Conservation (phyloP, 805 yeast genomes). For the Myxozyma neotropica region DNA sequence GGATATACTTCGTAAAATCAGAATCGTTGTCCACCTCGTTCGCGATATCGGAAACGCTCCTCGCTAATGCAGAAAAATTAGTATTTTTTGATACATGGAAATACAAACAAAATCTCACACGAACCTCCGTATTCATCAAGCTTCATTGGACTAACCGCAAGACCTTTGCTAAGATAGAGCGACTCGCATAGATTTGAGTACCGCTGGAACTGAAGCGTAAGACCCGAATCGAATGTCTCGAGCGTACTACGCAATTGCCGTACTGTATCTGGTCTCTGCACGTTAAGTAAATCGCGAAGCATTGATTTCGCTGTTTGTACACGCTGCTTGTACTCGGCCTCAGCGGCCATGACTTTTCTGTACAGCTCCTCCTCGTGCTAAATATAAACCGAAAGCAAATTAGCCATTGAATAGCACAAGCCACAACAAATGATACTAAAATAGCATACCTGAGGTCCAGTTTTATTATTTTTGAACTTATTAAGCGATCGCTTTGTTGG, state of each 20-base stretch:
- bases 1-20: conserved; percentile 72
- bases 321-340: conserved; percentile 78
- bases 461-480: conserved; percentile 68
- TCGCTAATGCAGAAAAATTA: conserved; percentile 44
- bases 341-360: conserved; percentile 79
- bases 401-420: neutral
- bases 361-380: conserved; percentile 83
- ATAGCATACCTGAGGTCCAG: conserved; percentile 58
- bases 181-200: conserved; percentile 85
- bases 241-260: conserved; percentile 73
- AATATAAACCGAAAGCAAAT: neutral
- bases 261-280: conserved; percentile 76
- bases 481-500: conserved; percentile 81
- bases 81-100: neutral
- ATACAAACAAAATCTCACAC: no score
- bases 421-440: neutral
- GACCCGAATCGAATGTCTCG: conserved; percentile 85
- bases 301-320: conserved; percentile 71
- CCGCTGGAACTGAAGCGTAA: conserved; percentile 84
- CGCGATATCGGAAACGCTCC: conserved; percentile 78
- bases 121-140: conserved; percentile 34
- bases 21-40: conserved; percentile 78
- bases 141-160: conserved; percentile 73
- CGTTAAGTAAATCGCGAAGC: conserved; percentile 70
- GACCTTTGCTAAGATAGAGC: conserved; percentile 79